These are phyloP conservation scores for Dalechampia spathulata DNA, from an alignment of 441 rosid genomes.

Conservation along the genomic window DNA sequence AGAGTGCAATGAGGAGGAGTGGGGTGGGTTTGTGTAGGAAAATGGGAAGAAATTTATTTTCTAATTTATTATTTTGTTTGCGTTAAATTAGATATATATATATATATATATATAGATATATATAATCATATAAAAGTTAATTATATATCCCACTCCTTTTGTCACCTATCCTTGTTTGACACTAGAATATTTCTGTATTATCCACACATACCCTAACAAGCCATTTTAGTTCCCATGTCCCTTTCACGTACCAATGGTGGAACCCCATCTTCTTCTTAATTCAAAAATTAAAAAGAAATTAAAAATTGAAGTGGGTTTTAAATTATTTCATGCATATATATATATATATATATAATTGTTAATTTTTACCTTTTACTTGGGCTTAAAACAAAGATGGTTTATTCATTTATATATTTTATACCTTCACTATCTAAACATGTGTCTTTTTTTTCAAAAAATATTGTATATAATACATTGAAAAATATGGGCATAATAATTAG, in stretches of 20 bases:
- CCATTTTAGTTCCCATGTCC: slow-evolving; percentile 55
- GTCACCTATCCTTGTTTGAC: slow-evolving; percentile 33
- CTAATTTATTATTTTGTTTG: neutral
- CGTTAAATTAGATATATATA: slow-evolving; percentile 17
- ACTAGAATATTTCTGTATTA: slow-evolving; percentile 14
- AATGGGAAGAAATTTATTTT: slow-evolving; percentile 22
- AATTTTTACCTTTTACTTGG: too few species aligned
- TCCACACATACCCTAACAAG: slow-evolving; percentile 28
- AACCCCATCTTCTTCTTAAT: too few species aligned
- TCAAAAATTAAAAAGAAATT: too few species aligned
- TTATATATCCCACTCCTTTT: slow-evolving; percentile 23
- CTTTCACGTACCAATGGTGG: slow-evolving; percentile 57
- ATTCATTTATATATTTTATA: too few species aligned
- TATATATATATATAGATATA: too few species aligned
- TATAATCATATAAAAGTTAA: too few species aligned
- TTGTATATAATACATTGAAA: neutral
- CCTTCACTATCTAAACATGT: neutral
- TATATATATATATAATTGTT: too few species aligned
- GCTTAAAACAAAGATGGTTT: too few species aligned
- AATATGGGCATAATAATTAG: neutral
- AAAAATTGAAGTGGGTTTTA: too few species aligned
- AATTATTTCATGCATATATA: too few species aligned
- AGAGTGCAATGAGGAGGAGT: slow-evolving; percentile 43
- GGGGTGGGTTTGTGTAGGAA: slow-evolving; percentile 36
- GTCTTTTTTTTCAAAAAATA: neutral